Evolutionary conservation across 2,329 filamentous ascomycete species (phyloP).

Genomic region (Alternaria brassicicola): DNA sequence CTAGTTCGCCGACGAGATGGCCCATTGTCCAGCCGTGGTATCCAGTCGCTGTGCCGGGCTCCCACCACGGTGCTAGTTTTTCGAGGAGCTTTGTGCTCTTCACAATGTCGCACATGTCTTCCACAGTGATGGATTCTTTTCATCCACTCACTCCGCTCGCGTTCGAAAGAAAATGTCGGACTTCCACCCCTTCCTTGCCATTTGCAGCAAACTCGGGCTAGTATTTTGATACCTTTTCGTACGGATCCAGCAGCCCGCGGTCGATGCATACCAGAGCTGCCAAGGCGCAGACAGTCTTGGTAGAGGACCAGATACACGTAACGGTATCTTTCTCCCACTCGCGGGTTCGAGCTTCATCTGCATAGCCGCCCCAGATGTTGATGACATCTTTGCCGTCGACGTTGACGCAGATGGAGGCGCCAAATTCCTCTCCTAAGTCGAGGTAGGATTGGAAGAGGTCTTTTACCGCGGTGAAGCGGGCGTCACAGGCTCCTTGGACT

Average conservation of each 20-base stretch:
- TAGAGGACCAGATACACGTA: constrained; percentile 24
- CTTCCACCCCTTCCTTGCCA: constrained; percentile 20
- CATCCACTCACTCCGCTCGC: constrained; percentile 23
- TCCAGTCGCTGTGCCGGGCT: constrained; percentile 21
- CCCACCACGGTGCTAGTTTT: constrained; percentile 23
- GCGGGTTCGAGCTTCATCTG: constrained; percentile 11
- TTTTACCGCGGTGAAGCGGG: constrained; percentile 19
- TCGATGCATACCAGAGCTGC: constrained; percentile 22
- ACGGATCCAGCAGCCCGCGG: constrained; percentile 19
- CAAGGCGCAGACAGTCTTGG: constrained; percentile 22
- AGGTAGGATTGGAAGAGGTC: constrained; percentile 18
- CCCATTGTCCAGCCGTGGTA: constrained; percentile 25
- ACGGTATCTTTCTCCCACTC: constrained; percentile 26
- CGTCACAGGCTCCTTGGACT: constrained; percentile 21
- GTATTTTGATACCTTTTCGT: constrained; percentile 25
- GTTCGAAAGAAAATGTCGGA: constrained; percentile 24
- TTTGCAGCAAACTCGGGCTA: constrained; percentile 30
- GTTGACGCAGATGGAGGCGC: constrained; percentile 26
- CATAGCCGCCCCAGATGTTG: constrained; percentile 28
- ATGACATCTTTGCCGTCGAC: constrained; percentile 24
- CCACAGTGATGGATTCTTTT: constrained; percentile 4
- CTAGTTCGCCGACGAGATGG: constrained; percentile 19
- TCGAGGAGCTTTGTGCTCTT: constrained; percentile 17
- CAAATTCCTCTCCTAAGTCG: constrained; percentile 19
- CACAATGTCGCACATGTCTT: constrained; percentile 13